Percentiles rank a stretch among this genome's conserved stretches.
Evolutionary conservation across 2,329 filamentous ascomycete genomes (phyloP).

Genomic region (Chalaropsis ovoidea): DNA sequence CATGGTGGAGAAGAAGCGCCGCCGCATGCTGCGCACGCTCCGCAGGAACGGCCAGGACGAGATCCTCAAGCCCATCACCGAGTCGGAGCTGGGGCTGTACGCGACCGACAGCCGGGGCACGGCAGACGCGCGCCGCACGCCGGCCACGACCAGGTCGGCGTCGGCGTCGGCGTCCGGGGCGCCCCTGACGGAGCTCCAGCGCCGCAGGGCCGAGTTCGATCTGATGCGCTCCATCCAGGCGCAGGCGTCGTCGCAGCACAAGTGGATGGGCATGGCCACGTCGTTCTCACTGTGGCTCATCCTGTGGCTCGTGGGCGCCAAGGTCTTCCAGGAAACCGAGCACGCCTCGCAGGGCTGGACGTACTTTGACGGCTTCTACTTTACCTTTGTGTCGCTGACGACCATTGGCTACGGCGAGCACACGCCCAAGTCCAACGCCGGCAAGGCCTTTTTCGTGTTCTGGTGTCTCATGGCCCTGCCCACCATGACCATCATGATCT

Average conservation of each 20-base stretch:
- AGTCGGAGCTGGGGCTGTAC: not conserved
- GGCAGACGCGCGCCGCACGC: not conserved
- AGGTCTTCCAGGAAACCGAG: constrained; percentile 55
- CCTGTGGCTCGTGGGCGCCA: constrained; percentile 72
- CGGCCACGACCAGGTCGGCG: not conserved
- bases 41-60: constrained; percentile 38
- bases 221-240: constrained; percentile 74
- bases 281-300: constrained; percentile 59
- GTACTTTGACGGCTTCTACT: constrained; percentile 78
- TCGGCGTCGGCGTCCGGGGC: not conserved
- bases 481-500: constrained; percentile 78
- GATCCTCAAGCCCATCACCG: constrained; percentile 42
- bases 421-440: constrained; percentile 64
- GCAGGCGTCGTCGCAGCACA: constrained; percentile 52
- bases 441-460: constrained; percentile 82
- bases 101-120: constrained; percentile 24
- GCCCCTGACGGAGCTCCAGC: constrained; percentile 40
- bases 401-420: constrained; percentile 84
- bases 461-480: constrained; percentile 81
- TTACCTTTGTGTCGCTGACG: constrained; percentile 70
- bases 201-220: constrained; percentile 60
- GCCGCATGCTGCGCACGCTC: constrained; percentile 39
- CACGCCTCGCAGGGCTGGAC: constrained; percentile 48
- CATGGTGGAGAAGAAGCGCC: constrained; percentile 51
- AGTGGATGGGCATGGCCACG: constrained; percentile 62